Base-by-base conservation (phyloP, 208 protist genomes). In the Trypanosoma lewisi region DNA sequence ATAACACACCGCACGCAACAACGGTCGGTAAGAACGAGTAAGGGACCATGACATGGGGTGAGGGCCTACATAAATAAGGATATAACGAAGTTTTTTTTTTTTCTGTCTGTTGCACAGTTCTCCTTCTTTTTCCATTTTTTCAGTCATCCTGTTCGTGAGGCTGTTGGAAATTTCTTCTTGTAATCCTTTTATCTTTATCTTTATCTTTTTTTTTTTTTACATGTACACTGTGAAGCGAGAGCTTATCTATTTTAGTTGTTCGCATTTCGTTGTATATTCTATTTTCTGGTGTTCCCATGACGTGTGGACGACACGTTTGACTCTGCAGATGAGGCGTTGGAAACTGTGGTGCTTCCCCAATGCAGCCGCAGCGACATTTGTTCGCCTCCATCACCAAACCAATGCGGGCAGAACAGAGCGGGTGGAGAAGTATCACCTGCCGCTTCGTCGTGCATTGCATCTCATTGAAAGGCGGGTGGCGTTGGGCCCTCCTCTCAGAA, bases 381-480 rank as follows among this genome's bases (percentile, higher is more conserved):
- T 39, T 41, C 14, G 7, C 36, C 14, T 14, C 14, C 14, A 45
- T 4, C 14, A 23, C 33, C 21, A 8, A 1, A 14, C 34, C 12
- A 12, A 1, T 8, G 28, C 5, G 2, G 25, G 0, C 19, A 45
- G 34, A 2, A 27, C 8, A 11, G 0, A 31, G 21, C 23, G 0
- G 4, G 31, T 17, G 5, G 17, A 11, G 9, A 44, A 51, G 19
- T 73, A 73, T 41, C 59, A 27, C 16, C 42, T 73, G 21, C 67
- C 67, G 19, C 51, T 73, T 5, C 36, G 53, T 21, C 58, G 67
- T 34, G 59, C 67, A 1, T 17, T 73, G 21, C 42, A 64, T n/a
- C 52, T 73, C 14, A 9, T 48, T 48, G 37, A 51, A 36, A 53
- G 58, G 12, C 37, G 57, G 17, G 23, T 0, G 19, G 16, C 6